Evolutionary conservation across 257 asterid species (phyloP).

Genomic region (Penstemon davidsonii): DNA sequence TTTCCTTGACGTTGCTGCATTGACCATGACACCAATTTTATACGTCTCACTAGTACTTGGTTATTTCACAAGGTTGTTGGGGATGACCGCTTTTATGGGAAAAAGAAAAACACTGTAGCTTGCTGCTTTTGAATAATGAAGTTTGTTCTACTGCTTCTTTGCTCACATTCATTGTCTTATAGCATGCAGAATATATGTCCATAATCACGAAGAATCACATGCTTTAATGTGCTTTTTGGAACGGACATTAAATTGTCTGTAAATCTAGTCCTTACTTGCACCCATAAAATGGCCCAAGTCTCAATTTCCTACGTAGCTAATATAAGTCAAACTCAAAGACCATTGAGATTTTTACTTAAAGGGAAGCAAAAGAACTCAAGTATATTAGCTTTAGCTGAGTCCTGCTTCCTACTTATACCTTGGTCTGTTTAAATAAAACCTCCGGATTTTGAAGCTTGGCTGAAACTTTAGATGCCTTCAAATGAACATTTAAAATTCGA

Average conservation of each 20-base stretch:
- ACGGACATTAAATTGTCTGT: conserved; percentile 3
- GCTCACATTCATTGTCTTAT: neutral
- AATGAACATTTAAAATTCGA: neutral
- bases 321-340: neutral
- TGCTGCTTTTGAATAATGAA: neutral
- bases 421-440: neutral
- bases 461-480: neutral
- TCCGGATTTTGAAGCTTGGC: neutral
- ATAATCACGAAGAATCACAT: neutral
- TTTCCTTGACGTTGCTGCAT: neutral
- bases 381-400: neutral
- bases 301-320: neutral
- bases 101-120: no score
- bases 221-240: neutral
- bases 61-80: neutral
- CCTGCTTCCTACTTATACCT: neutral
- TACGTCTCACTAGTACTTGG: neutral
- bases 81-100: neutral
- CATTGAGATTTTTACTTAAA: neutral
- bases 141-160: neutral
- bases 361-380: neutral
- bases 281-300: neutral
- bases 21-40: neutral
- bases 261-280: neutral
- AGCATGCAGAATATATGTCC: neutral